Base-by-base conservation (phyloP, 1,284 basidiomycete species). In the Cutaneotrichosporon cutaneum region DNA sequence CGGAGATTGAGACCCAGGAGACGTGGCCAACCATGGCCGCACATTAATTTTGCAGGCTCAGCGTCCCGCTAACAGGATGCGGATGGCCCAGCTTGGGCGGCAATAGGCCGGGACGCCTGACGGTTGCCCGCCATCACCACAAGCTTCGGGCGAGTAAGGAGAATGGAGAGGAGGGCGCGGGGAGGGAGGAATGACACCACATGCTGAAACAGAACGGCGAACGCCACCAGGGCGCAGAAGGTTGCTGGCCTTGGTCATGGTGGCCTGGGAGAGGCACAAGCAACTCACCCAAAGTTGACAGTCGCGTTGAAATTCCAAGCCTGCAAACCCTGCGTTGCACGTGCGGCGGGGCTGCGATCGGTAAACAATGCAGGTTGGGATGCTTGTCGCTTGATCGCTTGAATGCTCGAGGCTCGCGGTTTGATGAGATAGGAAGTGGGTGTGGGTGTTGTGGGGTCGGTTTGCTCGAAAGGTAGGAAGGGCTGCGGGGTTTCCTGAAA, bases 251-350 rank as follows among this genome's bases (percentile, higher is more conserved):
- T 24, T 22, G n/a, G 22, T 10, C 7, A 30, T 30, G n/a, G 30
- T 30, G 18, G 21, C 44, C 44, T 22, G 44, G 9, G 21, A 32
- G 21, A 32, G 26, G 48, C 32, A 51, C 48, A 27, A 51, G 48
- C 14, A 30, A 51, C 45, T 48, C 45, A 48, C 45, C 45, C 26
- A 16, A 47, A 47, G 45, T 24, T 26, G 26, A 32, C 18, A 13
- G 48, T 32, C 10, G 45, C 48, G 48, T 51, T 13, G 22, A 48
- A 27, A 51, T 51, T 51, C 48, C 48, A 51, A 51, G 26, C 24
- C 32, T 32, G 48, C 18, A 30, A 51, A 51, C 48, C 48, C 48
- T 51, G 48, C 32, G 18, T n/a, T 30, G 26, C 48, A 51, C 48
- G 48, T 51, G 48, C 24, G 48, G 26, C 45, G 45, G 18, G 45